phyloP scores from a whole-genome alignment of 1,139 yeast genomes.

The Suhomyces yuchorum region DNA sequence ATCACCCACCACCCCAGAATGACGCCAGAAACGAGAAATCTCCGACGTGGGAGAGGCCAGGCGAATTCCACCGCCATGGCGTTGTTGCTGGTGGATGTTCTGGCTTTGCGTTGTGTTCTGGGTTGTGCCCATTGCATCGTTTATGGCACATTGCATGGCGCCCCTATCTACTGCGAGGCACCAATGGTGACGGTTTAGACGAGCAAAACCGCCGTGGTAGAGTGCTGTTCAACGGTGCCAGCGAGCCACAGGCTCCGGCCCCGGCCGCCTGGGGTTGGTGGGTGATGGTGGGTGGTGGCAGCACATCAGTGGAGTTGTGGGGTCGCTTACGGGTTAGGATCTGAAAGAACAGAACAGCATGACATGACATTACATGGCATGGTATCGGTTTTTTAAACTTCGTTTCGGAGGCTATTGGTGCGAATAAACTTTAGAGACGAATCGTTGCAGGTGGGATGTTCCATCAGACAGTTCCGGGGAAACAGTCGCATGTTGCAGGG shows the following conservation, averaged over 20 bases:
- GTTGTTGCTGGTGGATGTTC: too few relatives aligned
- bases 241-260: too few relatives aligned
- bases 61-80: not conserved
- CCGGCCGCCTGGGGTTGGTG: too few relatives aligned
- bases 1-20: too few relatives aligned
- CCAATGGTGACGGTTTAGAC: conserved; percentile 1
- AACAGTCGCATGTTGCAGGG: not conserved
- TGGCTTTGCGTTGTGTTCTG: too few relatives aligned
- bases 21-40: too few relatives aligned
- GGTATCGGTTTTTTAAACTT: not conserved
- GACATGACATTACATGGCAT: not conserved
- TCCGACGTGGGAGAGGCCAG: too few relatives aligned
- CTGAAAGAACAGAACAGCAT: not conserved
- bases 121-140: not conserved
- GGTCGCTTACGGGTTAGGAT: too few relatives aligned
- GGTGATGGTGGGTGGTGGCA: too few relatives aligned
- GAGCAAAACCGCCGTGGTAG: not conserved
- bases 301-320: too few relatives aligned
- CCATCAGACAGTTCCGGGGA: not conserved
- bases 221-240: not conserved
- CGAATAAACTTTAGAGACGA: conserved; percentile 1
- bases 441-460: not conserved
- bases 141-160: not conserved
- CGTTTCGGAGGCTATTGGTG: not conserved
- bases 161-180: conserved; percentile 3